Evolutionary conservation across 495 filamentous ascomycete species (phyloP).

Genomic region (Trichoderma parareesei): DNA sequence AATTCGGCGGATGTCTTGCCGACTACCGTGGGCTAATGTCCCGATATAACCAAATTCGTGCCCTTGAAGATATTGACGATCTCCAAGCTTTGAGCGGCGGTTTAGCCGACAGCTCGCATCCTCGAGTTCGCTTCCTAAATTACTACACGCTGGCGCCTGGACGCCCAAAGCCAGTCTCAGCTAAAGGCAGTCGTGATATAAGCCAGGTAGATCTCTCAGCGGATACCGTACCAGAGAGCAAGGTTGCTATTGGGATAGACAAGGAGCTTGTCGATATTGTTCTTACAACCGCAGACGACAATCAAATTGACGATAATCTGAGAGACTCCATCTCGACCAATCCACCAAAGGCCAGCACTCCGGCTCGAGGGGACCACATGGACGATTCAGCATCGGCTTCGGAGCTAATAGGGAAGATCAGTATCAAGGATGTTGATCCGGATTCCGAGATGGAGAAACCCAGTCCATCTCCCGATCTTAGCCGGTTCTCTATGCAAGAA

Average conservation of each 20-base stretch:
- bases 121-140: constrained; percentile 69
- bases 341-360: neutral
- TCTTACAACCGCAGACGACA: neutral
- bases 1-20: constrained; percentile 74
- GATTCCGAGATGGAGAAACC: neutral
- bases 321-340: neutral
- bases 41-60: constrained; percentile 58
- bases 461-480: neutral
- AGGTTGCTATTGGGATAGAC: neutral
- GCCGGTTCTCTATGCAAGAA: neutral
- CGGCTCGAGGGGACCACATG: neutral
- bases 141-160: constrained; percentile 86
- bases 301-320: no score
- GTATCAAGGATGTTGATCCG: neutral
- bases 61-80: constrained; percentile 59
- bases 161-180: constrained; percentile 20
- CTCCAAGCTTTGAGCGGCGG: constrained; percentile 12
- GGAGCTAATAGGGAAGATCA: neutral
- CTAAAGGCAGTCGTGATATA: neutral
- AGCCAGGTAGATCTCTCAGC: neutral
- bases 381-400: neutral
- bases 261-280: neutral
- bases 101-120: constrained; percentile 8
- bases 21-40: constrained; percentile 62
- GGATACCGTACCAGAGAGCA: constrained; percentile 11